Percentiles rank a stretch among this genome's conserved stretches.
These are phyloP conservation scores for Aspergillus fischeri DNA, from an alignment of 2,329 filamentous ascomycete species.

Conservation along the genomic window DNA sequence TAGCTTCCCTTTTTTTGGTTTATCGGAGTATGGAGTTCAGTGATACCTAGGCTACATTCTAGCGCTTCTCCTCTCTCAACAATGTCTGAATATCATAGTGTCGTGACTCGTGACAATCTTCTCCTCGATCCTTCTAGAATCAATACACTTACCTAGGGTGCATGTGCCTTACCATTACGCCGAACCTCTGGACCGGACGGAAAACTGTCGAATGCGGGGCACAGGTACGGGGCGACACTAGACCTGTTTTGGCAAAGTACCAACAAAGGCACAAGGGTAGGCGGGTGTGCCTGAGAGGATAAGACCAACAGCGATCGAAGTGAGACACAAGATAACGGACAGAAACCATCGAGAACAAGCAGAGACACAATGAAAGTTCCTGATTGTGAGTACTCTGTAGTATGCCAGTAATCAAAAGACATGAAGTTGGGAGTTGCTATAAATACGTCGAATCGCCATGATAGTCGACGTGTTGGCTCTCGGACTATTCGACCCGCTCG, in stretches of 20 bases:
- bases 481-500: slow-evolving; percentile 22
- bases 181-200: not conserved
- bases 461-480: slow-evolving; percentile 6
- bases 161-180: not conserved
- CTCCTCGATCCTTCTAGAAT: not conserved
- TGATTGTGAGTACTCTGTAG: not conserved
- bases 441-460: not conserved
- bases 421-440: not conserved
- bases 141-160: too few species aligned
- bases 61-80: not conserved
- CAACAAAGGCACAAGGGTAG: not conserved
- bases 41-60: not conserved
- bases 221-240: slow-evolving; percentile 10
- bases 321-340: not conserved
- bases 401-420: not conserved
- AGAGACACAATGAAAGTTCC: not conserved
- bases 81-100: not conserved
- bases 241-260: slow-evolving; percentile 19
- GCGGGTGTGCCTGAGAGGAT: not conserved
- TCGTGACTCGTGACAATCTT: not conserved
- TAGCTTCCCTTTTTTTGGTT: not conserved
- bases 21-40: not conserved
- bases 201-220: slow-evolving; percentile 16
- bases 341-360: not conserved
- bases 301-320: not conserved